Conservation (phyloP, 192 early-diverging fungal genomes). For the Pilaira anomala region DNA sequence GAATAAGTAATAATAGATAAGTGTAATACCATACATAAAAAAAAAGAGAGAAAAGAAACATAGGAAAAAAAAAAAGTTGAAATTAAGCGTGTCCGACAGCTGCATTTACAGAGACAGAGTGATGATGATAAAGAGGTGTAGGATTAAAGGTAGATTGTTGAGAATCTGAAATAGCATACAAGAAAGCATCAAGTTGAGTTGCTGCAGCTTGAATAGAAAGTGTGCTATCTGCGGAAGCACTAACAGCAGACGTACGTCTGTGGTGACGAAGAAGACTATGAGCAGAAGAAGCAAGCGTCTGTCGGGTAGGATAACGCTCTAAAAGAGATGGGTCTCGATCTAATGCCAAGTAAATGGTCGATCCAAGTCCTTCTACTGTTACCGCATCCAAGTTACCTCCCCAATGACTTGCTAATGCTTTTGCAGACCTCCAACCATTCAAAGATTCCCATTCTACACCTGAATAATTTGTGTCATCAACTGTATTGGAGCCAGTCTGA, state of each 20-base stretch:
- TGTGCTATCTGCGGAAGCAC: not conserved
- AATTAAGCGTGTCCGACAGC: constrained; percentile 28
- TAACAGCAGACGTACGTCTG: constrained; percentile 11
- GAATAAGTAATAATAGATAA: too few relatives aligned
- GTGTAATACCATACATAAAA: too few relatives aligned
- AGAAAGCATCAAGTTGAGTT: constrained; percentile 24
- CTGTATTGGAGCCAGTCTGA: constrained; percentile 5
- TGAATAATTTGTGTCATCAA: constrained; percentile 9
- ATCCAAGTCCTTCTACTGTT: constrained; percentile 19
- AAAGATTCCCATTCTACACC: constrained; percentile 15
- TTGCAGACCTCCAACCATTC: constrained; percentile 21
- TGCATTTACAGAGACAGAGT: constrained; percentile 20
- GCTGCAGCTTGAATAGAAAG: constrained; percentile 21
- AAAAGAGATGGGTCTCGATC: constrained; percentile 23
- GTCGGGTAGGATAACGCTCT: constrained; percentile 19
- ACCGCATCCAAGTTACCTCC: constrained; percentile 25
- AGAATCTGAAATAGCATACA: constrained; percentile 23
- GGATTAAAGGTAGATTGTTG: not conserved
- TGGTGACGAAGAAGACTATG: constrained; percentile 17
- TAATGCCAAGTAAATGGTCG: constrained; percentile 30
- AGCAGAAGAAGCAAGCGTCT: constrained; percentile 5
- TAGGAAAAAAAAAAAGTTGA: too few relatives aligned
- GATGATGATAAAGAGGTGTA: constrained; percentile 22
- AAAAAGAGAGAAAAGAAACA: too few relatives aligned
- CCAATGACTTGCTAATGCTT: constrained; percentile 17